Evolutionary conservation across 352 stramenopile species (phyloP).

Genomic region (Globisporangium middletonii): DNA sequence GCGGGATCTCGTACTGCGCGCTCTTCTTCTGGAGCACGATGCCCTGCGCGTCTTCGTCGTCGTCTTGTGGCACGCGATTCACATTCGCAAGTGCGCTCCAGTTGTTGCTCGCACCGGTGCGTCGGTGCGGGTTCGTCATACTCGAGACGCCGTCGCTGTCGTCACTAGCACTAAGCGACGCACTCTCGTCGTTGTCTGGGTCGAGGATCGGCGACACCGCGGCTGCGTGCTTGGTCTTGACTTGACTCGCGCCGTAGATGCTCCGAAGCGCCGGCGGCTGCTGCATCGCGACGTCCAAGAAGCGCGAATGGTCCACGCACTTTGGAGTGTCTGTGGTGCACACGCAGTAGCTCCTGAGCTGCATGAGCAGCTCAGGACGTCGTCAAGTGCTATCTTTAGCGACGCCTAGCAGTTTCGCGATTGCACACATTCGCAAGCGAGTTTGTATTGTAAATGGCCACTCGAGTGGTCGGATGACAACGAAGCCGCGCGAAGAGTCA

Average conservation of each 20-base stretch:
- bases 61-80: slow-evolving; percentile 10
- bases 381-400: too few species aligned
- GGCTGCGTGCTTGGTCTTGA: slow-evolving; percentile 44
- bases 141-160: slow-evolving; percentile 14
- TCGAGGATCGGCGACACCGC: slow-evolving; percentile 47
- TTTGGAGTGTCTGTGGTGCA: too few species aligned
- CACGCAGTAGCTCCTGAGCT: too few species aligned
- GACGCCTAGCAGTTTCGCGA: too few species aligned
- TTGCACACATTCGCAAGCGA: too few species aligned
- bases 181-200: slow-evolving; percentile 13
- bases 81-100: slow-evolving; percentile 1
- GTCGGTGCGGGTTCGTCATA: neutral
- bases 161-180: neutral
- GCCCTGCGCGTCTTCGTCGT: slow-evolving; percentile 3
- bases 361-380: neutral
- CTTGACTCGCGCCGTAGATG: slow-evolving; percentile 27
- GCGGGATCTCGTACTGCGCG: slow-evolving; percentile 8
- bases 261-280: slow-evolving; percentile 31
- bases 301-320: too few species aligned
- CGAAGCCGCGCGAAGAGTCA: too few species aligned
- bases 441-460: too few species aligned
- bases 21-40: slow-evolving; percentile 11
- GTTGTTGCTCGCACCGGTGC: slow-evolving; percentile 5
- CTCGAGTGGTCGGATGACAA: too few species aligned
- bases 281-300: neutral